These are phyloP conservation scores for Fusarium redolens DNA, from an alignment of 2,329 filamentous ascomycete species.

Conservation along the genomic window DNA sequence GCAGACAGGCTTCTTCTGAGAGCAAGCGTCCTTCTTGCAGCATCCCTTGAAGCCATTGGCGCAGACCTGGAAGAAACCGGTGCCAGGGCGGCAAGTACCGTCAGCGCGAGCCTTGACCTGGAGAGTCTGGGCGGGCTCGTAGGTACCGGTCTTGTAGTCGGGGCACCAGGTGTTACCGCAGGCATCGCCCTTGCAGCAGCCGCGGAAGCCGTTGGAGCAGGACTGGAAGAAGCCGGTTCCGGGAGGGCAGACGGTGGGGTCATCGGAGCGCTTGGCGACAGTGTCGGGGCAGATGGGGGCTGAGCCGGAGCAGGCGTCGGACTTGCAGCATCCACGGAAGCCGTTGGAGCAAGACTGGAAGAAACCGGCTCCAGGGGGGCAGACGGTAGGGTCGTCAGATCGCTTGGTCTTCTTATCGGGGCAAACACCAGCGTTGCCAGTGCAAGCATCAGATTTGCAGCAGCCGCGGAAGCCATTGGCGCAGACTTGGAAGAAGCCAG, in stretches of 20 bases:
- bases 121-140: conserved; percentile 18
- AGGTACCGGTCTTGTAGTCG: conserved; percentile 29
- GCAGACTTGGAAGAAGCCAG: conserved; percentile 21
- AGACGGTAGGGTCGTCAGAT: not conserved
- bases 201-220: conserved; percentile 24
- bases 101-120: conserved; percentile 18
- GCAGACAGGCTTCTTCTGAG: conserved; percentile 24
- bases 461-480: conserved; percentile 29
- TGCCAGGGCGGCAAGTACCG: conserved; percentile 10
- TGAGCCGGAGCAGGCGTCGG: conserved; percentile 1
- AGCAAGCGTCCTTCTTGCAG: conserved; percentile 34
- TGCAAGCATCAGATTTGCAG: conserved; percentile 26
- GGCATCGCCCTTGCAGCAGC: conserved; percentile 29
- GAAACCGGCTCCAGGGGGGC: not conserved
- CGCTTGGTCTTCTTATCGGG: conserved; percentile 4
- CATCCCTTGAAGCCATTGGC: conserved; percentile 31
- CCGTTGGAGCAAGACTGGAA: conserved; percentile 18
- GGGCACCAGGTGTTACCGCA: conserved; percentile 26
- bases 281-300: conserved; percentile 1
- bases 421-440: conserved; percentile 11
- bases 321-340: conserved; percentile 19
- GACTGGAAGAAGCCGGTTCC: conserved; percentile 13
- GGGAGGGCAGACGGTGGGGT: conserved; percentile 16
- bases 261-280: not conserved
- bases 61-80: conserved; percentile 25